Evolutionary conservation across 2,329 filamentous ascomycete genomes (phyloP).

Genomic region (Colletotrichum camelliae): DNA sequence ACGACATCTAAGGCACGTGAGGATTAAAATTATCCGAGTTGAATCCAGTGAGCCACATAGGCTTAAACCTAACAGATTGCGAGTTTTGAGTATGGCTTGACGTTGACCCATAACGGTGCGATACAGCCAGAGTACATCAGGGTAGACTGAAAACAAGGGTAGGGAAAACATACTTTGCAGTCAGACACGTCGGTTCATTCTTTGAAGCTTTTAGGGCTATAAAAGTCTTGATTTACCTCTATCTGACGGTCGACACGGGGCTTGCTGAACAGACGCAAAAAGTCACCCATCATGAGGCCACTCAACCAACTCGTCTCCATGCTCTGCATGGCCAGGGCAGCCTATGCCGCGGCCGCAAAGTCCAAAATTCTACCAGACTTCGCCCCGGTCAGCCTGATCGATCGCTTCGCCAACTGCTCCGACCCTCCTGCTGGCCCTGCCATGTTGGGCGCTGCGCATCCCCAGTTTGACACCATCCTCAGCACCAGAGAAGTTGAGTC

Average conservation of each 20-base stretch:
- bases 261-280: not conserved
- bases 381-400: constrained; percentile 43
- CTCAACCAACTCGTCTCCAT: not conserved
- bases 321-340: not conserved
- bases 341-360: not conserved
- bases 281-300: not conserved
- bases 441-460: constrained; percentile 26
- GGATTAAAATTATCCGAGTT: too few species aligned
- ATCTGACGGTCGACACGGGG: not conserved
- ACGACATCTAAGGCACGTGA: too few species aligned
- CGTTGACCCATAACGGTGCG: too few species aligned
- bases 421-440: constrained; percentile 34
- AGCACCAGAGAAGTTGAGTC: constrained; percentile 49
- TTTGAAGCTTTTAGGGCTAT: fast-evolving
- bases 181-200: not conserved
- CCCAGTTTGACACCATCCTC: constrained; percentile 46
- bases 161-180: too few species aligned
- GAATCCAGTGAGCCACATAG: too few species aligned
- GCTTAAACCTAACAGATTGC: too few species aligned
- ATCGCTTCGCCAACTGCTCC: constrained; percentile 43
- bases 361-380: not conserved
- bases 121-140: too few species aligned
- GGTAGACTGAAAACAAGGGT: too few species aligned
- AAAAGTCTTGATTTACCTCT: fast-evolving
- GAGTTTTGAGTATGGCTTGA: too few species aligned